These are phyloP conservation scores for Debaryomyces robertsiae DNA, from an alignment of 1,139 yeast genomes.

Conservation along the genomic window DNA sequence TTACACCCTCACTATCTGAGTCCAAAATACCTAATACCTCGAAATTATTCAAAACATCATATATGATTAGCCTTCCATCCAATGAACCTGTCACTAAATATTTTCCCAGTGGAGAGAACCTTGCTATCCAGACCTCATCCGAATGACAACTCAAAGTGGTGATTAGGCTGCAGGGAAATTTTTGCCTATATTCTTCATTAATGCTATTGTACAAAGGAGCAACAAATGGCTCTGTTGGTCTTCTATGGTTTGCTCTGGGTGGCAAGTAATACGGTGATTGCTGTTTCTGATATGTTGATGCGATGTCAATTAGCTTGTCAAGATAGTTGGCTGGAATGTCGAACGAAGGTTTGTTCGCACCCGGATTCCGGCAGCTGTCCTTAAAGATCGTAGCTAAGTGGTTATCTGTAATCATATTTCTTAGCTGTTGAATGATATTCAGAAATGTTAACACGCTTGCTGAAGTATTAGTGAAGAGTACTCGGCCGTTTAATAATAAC, in stretches of 20 bases:
- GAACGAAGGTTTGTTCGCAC: slow-evolving; percentile 9
- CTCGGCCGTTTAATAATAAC: slow-evolving; percentile 13
- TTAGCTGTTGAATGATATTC: slow-evolving; percentile 1
- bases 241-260: slow-evolving; percentile 22
- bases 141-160: slow-evolving; percentile 53
- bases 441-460: not conserved
- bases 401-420: slow-evolving; percentile 9
- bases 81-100: slow-evolving; percentile 76
- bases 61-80: slow-evolving; percentile 65
- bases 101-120: slow-evolving; percentile 77
- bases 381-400: slow-evolving; percentile 9
- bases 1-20: slow-evolving; percentile 30
- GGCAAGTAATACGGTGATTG: slow-evolving; percentile 40
- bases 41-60: slow-evolving; percentile 63
- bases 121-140: slow-evolving; percentile 84
- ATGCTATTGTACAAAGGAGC: slow-evolving; percentile 11
- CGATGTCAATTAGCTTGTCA: slow-evolving; percentile 30
- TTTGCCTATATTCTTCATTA: slow-evolving; percentile 24
- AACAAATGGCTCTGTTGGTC: slow-evolving; percentile 7
- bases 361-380: slow-evolving; percentile 1
- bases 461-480: slow-evolving; percentile 8
- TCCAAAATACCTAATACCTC: slow-evolving; percentile 37
- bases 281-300: slow-evolving; percentile 30
- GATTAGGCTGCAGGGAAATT: slow-evolving; percentile 48
- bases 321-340: slow-evolving; percentile 29